Conservation (phyloP, 352 stramenopile genomes). For the Saprolegnia diclina region DNA sequence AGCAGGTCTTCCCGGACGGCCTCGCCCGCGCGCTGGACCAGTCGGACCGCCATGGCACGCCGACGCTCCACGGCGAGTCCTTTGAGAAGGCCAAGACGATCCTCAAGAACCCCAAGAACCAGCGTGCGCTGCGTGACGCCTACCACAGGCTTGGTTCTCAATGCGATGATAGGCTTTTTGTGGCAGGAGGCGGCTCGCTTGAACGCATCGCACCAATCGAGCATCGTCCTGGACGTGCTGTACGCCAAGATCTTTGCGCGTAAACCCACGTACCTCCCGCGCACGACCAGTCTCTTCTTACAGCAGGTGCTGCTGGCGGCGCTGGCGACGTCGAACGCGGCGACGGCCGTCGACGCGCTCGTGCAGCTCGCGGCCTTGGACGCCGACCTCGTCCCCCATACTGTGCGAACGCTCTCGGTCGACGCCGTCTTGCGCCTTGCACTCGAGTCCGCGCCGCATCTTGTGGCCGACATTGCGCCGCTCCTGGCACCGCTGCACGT, state of each 20-base stretch:
- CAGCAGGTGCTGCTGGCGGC: slow-evolving; percentile 17
- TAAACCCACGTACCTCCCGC: background rate
- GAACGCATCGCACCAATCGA: background rate
- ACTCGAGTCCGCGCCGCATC: background rate
- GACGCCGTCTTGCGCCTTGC: background rate
- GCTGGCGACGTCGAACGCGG: background rate
- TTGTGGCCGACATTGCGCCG: background rate
- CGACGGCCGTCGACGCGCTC: slow-evolving; percentile 10
- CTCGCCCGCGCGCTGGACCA: background rate
- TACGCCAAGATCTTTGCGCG: slow-evolving; percentile 1
- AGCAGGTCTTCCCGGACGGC: background rate
- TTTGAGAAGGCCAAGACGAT: background rate
- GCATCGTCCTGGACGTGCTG: slow-evolving; percentile 18
- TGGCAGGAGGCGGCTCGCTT: slow-evolving; percentile 21
- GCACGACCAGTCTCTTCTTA: slow-evolving; percentile 20
- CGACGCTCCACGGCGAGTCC: background rate
- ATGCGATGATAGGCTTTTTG: slow-evolving; percentile 1
- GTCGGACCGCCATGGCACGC: background rate
- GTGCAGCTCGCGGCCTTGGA: background rate
- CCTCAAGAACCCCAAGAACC: slow-evolving; percentile 11
- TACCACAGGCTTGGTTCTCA: background rate
- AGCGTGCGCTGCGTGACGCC: background rate
- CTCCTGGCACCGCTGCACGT: background rate
- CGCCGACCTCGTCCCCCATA: background rate
- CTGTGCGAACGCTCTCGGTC: background rate